phyloP scores from a whole-genome alignment of 2,329 filamentous ascomycete genomes.

The Fusarium sambucinum region DNA sequence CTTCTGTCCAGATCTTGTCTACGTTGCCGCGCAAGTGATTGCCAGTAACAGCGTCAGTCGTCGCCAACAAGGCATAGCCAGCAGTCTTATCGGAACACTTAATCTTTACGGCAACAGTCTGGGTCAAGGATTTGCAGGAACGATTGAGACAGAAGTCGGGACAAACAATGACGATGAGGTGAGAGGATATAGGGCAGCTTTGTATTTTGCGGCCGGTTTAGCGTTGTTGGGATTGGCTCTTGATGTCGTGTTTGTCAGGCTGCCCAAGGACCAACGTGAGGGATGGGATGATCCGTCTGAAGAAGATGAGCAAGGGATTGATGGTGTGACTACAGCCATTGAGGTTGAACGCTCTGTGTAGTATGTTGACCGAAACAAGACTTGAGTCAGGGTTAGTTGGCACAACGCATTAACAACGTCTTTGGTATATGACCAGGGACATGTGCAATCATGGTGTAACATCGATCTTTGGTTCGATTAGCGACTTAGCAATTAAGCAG shows the following conservation, averaged over 20 bases:
- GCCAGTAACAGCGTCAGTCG: slow-evolving; percentile 63
- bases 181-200: slow-evolving; percentile 7
- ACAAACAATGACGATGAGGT: not conserved
- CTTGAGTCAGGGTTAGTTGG: not conserved
- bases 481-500: not conserved
- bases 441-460: not conserved
- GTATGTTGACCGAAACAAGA: not conserved
- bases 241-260: slow-evolving; percentile 17
- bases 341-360: slow-evolving; percentile 2
- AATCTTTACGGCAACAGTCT: slow-evolving; percentile 51
- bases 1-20: slow-evolving; percentile 63
- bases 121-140: slow-evolving; percentile 52
- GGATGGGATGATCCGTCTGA: slow-evolving; percentile 20
- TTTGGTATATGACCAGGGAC: not conserved
- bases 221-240: slow-evolving; percentile 11
- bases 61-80: slow-evolving; percentile 64
- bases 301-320: not conserved
- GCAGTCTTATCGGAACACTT: slow-evolving; percentile 59
- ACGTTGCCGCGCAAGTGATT: slow-evolving; percentile 64
- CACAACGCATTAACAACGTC: not conserved
- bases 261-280: slow-evolving; percentile 26
- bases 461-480: slow-evolving; percentile 3
- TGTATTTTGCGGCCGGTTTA: slow-evolving; percentile 23
- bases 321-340: slow-evolving; percentile 14
- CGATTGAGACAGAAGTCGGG: slow-evolving; percentile 50